These are phyloP conservation scores for Fusarium sp. DNA, from an alignment of 2,329 filamentous ascomycete species.

Conservation along the genomic window DNA sequence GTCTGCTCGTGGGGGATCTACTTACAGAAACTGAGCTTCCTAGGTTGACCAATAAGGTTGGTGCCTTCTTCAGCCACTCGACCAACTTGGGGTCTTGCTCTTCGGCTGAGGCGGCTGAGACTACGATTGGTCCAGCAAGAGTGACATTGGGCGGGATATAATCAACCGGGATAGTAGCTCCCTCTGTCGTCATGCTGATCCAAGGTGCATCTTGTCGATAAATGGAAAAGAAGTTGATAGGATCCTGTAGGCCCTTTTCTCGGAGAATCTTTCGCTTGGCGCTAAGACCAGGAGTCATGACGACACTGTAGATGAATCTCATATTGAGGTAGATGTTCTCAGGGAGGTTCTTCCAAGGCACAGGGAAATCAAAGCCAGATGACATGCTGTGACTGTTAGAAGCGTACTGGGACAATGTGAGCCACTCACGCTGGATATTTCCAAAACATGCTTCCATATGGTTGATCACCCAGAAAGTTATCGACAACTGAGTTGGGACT, in stretches of 20 bases:
- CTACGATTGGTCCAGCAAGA: slow-evolving; percentile 58
- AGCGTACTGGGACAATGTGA: neutral
- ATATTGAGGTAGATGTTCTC: slow-evolving; percentile 49
- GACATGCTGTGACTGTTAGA: slow-evolving; percentile 47
- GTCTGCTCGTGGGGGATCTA: neutral
- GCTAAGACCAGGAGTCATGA: slow-evolving; percentile 42
- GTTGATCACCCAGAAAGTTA: slow-evolving; percentile 28
- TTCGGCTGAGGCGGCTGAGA: slow-evolving; percentile 50
- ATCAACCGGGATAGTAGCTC: slow-evolving; percentile 44
- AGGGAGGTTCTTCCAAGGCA: slow-evolving; percentile 52
- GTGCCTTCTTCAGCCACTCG: slow-evolving; percentile 54
- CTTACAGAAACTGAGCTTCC: slow-evolving; percentile 50
- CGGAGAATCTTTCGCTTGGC: slow-evolving; percentile 38
- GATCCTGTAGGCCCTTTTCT: slow-evolving; percentile 30
- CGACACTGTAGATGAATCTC: slow-evolving; percentile 45
- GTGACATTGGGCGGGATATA: slow-evolving; percentile 39
- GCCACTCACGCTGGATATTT: slow-evolving; percentile 36
- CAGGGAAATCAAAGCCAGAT: slow-evolving; percentile 57
- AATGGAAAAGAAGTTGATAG: slow-evolving; percentile 38
- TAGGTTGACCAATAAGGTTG: slow-evolving; percentile 61
- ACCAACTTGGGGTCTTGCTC: slow-evolving; percentile 56
- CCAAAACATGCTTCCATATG: slow-evolving; percentile 32
- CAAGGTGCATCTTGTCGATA: slow-evolving; percentile 45
- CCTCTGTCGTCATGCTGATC: slow-evolving; percentile 42
- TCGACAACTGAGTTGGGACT: slow-evolving; percentile 56